These are phyloP conservation scores for Tetracentron sinense DNA, from an alignment of 164 flowering plant genomes.

Conservation along the genomic window DNA sequence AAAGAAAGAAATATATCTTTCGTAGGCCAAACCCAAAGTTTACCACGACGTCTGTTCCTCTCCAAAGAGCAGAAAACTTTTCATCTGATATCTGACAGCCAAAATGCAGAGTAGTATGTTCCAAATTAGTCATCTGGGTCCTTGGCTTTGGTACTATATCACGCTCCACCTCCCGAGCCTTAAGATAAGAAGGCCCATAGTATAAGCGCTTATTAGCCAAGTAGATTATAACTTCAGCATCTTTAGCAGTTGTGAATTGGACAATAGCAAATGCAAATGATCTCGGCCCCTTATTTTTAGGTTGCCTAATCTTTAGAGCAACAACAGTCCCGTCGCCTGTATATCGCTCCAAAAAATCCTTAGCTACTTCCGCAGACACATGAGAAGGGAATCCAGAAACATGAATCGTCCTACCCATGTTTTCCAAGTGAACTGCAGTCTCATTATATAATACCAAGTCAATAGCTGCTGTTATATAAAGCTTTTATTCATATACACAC, in stretches of 20 bases:
- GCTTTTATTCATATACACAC: background rate
- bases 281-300: constrained; percentile 24
- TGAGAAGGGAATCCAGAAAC: too few species aligned
- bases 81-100: constrained; percentile 42
- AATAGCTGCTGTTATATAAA: background rate
- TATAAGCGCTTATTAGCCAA: constrained; percentile 25
- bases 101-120: constrained; percentile 26
- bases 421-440: constrained; percentile 1
- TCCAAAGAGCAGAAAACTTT: constrained; percentile 42
- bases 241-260: constrained; percentile 36
- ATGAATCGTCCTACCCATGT: constrained; percentile 58
- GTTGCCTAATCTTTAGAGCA: constrained; percentile 42
- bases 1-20: constrained; percentile 24
- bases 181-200: constrained; percentile 39
- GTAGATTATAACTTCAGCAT: constrained; percentile 35
- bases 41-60: constrained; percentile 26
- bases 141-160: constrained; percentile 59
- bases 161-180: constrained; percentile 31
- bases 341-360: constrained; percentile 38
- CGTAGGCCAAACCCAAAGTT: constrained; percentile 52
- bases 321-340: constrained; percentile 52
- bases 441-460: constrained; percentile 3
- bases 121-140: constrained; percentile 29
- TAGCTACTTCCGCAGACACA: constrained; percentile 42
- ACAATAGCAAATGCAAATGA: constrained; percentile 54